phyloP scores from a whole-genome alignment of 352 stramenopile species.

The Pythium dissotocum region DNA sequence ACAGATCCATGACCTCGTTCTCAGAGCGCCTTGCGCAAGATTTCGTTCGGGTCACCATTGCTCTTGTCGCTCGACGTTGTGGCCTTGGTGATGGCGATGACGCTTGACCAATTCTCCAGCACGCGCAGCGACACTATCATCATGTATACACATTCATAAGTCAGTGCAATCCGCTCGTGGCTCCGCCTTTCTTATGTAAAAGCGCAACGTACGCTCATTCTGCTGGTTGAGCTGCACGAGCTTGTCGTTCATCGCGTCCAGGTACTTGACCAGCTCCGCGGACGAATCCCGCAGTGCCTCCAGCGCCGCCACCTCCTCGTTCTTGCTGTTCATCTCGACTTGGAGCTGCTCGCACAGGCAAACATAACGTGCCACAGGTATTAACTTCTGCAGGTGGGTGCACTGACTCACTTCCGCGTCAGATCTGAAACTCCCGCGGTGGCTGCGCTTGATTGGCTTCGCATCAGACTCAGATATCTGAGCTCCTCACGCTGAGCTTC shows the following conservation, averaged over 20 bases:
- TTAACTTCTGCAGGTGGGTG: conserved; percentile 13
- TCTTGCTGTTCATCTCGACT: conserved; percentile 45
- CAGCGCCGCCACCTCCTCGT: conserved; percentile 77
- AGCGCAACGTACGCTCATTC: conserved; percentile 63
- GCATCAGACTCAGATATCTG: conserved; percentile 21
- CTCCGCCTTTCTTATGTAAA: background rate
- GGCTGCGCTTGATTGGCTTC: conserved; percentile 12
- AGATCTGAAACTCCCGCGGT: conserved; percentile 7
- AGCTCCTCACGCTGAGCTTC: background rate
- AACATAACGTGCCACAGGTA: conserved; percentile 24
- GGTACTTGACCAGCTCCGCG: conserved; percentile 68
- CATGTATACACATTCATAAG: background rate
- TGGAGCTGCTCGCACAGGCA: background rate
- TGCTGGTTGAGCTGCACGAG: conserved; percentile 77
- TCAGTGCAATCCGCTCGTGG: background rate
- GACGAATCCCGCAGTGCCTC: conserved; percentile 79
- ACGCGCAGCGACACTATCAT: conserved; percentile 67
- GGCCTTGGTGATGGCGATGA: conserved; percentile 73
- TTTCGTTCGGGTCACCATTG: conserved; percentile 35
- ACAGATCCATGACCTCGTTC: background rate
- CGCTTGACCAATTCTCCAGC: conserved; percentile 82
- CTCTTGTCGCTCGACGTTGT: conserved; percentile 28
- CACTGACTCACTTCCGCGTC: conserved; percentile 21
- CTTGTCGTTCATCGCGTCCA: conserved; percentile 77
- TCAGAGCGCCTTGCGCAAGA: conserved; percentile 59